Conservation (phyloP, 768 basidiomycete species). For the Lactarius trivialis region DNA sequence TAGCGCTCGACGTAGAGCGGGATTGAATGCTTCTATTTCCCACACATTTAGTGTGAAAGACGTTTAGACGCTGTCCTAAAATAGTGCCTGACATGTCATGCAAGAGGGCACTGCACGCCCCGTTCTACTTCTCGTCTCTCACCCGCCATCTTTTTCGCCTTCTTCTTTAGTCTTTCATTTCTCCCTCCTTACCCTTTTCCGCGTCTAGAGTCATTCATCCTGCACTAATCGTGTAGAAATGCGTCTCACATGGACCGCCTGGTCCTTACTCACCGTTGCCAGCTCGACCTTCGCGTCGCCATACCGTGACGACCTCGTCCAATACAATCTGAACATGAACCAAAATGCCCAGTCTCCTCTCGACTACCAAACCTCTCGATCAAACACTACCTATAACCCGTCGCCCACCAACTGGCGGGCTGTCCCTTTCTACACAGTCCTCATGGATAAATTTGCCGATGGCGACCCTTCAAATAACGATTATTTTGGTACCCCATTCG, state of each 20-base stretch:
- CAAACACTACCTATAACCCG: constrained; percentile 61
- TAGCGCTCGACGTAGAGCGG: too few relatives aligned
- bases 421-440: constrained; percentile 71
- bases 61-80: neutral
- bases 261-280: constrained; percentile 35
- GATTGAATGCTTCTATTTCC: too few relatives aligned
- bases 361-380: constrained; percentile 58
- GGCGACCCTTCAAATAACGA: constrained; percentile 91
- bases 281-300: constrained; percentile 49
- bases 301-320: constrained; percentile 55
- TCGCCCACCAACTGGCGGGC: constrained; percentile 85
- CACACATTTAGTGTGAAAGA: neutral
- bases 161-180: neutral
- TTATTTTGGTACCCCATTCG: constrained; percentile 72
- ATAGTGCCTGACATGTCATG: neutral
- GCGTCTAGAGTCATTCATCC: constrained; percentile 27
- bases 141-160: neutral
- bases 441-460: constrained; percentile 91
- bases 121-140: constrained; percentile 1
- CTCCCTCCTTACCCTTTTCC: neutral
- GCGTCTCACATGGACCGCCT: constrained; percentile 36
- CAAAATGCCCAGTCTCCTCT: constrained; percentile 58
- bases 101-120: neutral
- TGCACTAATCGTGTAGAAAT: neutral
- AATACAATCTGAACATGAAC: constrained; percentile 78